A percentile compares a stretch with the other conserved stretches of the same genome.
Evolutionary conservation across 148 eudicot genomes (phyloP).

Genomic region (Amaranthus palmeri): DNA sequence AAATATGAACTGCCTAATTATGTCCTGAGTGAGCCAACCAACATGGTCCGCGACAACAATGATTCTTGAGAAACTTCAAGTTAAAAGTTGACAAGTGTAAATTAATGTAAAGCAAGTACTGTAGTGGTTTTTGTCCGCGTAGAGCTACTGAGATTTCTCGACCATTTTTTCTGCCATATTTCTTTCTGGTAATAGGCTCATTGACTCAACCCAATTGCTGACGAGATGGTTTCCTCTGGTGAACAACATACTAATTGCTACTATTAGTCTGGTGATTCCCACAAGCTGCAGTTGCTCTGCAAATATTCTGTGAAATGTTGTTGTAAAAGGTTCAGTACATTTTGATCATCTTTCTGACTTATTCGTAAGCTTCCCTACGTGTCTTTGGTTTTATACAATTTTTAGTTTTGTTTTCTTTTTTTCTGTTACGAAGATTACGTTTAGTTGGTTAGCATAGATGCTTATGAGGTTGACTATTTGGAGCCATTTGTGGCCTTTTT

Average conservation of each 20-base stretch:
- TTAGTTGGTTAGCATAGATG: too few relatives aligned
- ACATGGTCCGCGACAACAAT: slow-evolving; percentile 45
- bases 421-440: too few relatives aligned
- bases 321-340: not conserved
- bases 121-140: slow-evolving; percentile 6
- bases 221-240: not conserved
- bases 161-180: slow-evolving; percentile 10
- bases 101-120: slow-evolving; percentile 22
- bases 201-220: slow-evolving; percentile 7
- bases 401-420: too few relatives aligned
- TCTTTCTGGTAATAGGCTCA: slow-evolving; percentile 16
- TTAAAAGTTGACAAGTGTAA: slow-evolving; percentile 20
- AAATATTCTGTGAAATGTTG: not conserved
- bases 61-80: slow-evolving; percentile 1
- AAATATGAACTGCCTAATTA: slow-evolving; percentile 72
- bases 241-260: slow-evolving; percentile 2
- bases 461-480: too few relatives aligned
- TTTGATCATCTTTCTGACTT: not conserved
- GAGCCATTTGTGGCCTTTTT: too few relatives aligned
- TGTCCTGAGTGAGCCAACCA: slow-evolving; percentile 75
- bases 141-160: slow-evolving; percentile 6
- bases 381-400: not conserved
- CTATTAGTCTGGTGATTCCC: not conserved
- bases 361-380: not conserved
- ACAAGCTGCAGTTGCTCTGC: not conserved